A percentile compares a stretch with the other conserved stretches of the same genome.
phyloP scores from a whole-genome alignment of 2,329 filamentous ascomycete species.

The Trichophyton equinum region DNA sequence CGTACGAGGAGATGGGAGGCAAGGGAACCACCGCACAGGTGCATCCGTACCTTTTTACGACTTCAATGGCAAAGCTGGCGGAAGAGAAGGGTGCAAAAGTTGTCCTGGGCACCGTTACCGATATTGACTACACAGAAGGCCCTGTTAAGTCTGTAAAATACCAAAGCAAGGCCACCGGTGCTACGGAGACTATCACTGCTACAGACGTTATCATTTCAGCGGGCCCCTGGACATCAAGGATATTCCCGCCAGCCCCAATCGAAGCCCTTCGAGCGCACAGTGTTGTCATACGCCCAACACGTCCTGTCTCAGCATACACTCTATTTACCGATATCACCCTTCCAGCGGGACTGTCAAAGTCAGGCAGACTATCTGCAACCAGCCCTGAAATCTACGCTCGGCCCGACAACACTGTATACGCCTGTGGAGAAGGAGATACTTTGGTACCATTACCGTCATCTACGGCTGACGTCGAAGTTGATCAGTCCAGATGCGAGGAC shows the following conservation, averaged over 20 bases:
- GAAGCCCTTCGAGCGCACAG: slow-evolving; percentile 49
- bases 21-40: slow-evolving; percentile 79
- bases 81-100: slow-evolving; percentile 56
- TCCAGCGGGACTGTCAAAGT: slow-evolving; percentile 45
- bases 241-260: slow-evolving; percentile 46
- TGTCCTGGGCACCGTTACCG: slow-evolving; percentile 54
- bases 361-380: slow-evolving; percentile 46
- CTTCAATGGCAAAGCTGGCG: slow-evolving; percentile 65
- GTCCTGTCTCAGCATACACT: slow-evolving; percentile 38
- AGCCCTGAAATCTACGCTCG: slow-evolving; percentile 90
- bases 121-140: slow-evolving; percentile 45
- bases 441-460: slow-evolving; percentile 61
- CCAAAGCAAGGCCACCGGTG: slow-evolving; percentile 38
- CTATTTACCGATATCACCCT: slow-evolving; percentile 73
- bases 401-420: slow-evolving; percentile 80
- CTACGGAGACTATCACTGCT: slow-evolving; percentile 41
- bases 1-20: slow-evolving; percentile 75
- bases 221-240: slow-evolving; percentile 47
- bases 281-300: slow-evolving; percentile 46
- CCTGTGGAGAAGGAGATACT: slow-evolving; percentile 80
- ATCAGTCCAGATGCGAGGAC: slow-evolving; percentile 68
- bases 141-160: slow-evolving; percentile 53
- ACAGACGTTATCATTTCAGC: slow-evolving; percentile 50
- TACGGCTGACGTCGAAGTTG: slow-evolving; percentile 62
- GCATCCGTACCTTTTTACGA: slow-evolving; percentile 85